Evolutionary conservation across 768 basidiomycete species (phyloP).

Genomic region (Strobilomyces dryophilus): DNA sequence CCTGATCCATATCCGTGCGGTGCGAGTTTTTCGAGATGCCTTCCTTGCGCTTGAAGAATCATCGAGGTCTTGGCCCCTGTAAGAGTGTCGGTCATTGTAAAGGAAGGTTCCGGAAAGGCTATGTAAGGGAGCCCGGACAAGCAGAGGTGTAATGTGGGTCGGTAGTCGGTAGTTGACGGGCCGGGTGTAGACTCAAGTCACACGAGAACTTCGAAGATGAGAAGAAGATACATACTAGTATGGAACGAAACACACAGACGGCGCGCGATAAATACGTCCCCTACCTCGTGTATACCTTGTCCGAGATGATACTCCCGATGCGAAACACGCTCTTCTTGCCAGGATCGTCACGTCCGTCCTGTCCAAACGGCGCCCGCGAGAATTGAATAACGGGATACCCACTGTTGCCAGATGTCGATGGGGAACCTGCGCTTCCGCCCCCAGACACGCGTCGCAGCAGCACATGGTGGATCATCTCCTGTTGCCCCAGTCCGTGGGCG

Average conservation of each 20-base stretch:
- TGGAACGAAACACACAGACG: too few species aligned
- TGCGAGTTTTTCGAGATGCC: too few species aligned
- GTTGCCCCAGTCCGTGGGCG: conserved; percentile 19
- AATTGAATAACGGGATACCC: conserved; percentile 29
- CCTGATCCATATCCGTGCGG: not conserved
- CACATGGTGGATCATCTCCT: conserved; percentile 34
- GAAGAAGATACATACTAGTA: too few species aligned
- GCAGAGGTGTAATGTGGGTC: too few species aligned
- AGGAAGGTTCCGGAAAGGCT: too few species aligned
- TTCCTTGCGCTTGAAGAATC: too few species aligned
- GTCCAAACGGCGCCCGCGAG: conserved; percentile 31
- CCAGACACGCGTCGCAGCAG: conserved; percentile 27
- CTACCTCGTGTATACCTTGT: conserved; percentile 22
- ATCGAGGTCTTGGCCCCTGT: too few species aligned
- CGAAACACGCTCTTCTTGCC: conserved; percentile 65
- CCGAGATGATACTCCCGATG: conserved; percentile 69
- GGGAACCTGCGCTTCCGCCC: conserved; percentile 11
- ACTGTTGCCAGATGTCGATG: conserved; percentile 12
- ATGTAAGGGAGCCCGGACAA: too few species aligned
- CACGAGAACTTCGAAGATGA: too few species aligned
- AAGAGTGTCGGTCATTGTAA: too few species aligned
- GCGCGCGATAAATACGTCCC: not conserved
- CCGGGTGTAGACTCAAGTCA: too few species aligned
- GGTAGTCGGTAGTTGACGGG: too few species aligned
- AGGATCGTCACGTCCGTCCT: conserved; percentile 19